Percentiles rank a stretch among this genome's conserved stretches.
phyloP scores from a whole-genome alignment of 805 yeast species.

The Yamadazyma olivae region DNA sequence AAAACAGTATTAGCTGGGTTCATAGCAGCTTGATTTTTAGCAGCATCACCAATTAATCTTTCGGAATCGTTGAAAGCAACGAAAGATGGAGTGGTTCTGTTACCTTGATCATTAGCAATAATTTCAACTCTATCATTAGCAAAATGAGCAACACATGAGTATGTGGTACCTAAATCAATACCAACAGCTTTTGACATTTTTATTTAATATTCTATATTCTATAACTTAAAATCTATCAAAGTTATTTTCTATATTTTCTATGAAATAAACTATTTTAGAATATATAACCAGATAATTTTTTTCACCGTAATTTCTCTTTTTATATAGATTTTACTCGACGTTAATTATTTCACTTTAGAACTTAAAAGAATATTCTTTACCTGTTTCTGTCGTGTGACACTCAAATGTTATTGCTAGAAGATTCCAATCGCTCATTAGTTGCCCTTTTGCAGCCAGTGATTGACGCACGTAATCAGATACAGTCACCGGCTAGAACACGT shows the following conservation, averaged over 20 bases:
- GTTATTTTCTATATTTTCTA: constrained; percentile 1
- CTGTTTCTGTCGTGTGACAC: too few relatives aligned
- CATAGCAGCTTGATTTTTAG: constrained; percentile 96
- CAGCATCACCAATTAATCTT: constrained; percentile 95
- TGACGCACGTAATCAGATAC: too few relatives aligned
- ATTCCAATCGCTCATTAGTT: too few relatives aligned
- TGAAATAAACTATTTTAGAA: neutral
- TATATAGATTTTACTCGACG: too few relatives aligned
- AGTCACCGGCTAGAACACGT: too few relatives aligned
- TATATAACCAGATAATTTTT: neutral
- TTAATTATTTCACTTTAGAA: too few relatives aligned
- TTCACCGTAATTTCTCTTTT: too few relatives aligned
- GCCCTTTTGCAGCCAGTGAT: too few relatives aligned
- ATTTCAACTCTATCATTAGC: constrained; percentile 91
- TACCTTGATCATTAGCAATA: constrained; percentile 98
- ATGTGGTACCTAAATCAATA: constrained; percentile 94
- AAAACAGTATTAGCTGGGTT: constrained; percentile 91
- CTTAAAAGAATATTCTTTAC: too few relatives aligned
- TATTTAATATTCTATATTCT: neutral
- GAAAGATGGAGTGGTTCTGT: constrained; percentile 95
- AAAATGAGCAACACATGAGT: constrained; percentile 96
- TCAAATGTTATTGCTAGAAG: too few relatives aligned
- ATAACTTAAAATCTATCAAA: constrained; percentile 4
- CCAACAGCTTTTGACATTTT: constrained; percentile 62
- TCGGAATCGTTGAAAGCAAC: constrained; percentile 94